Conservation (phyloP, 495 filamentous ascomycete genomes). For the Penicillium malachiteum region DNA sequence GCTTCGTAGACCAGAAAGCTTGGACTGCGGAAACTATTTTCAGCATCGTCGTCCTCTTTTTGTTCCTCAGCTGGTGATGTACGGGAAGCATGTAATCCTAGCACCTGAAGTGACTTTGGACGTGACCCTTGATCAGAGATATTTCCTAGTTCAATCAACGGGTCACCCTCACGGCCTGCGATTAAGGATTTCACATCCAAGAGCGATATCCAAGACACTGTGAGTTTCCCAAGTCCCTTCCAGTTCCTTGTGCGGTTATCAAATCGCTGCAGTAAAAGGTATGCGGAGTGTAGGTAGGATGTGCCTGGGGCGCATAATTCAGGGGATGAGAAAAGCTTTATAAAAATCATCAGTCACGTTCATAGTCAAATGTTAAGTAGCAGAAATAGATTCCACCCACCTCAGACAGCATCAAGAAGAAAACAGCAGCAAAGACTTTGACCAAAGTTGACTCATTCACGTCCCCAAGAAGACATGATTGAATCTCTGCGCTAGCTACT, state of each 20-base stretch:
- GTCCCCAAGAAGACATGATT: slow-evolving; percentile 31
- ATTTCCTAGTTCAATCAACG: slow-evolving; percentile 33
- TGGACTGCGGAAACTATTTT: slow-evolving; percentile 28
- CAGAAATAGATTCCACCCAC: slow-evolving; percentile 24
- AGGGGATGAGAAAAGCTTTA: slow-evolving; percentile 30
- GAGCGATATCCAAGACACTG: slow-evolving; percentile 38
- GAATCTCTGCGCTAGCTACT: slow-evolving; percentile 35
- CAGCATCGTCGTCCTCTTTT: slow-evolving; percentile 13
- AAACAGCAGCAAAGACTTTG: slow-evolving; percentile 30
- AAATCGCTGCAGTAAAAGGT: slow-evolving; percentile 37
- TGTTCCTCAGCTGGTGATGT: slow-evolving; percentile 2
- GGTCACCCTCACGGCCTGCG: slow-evolving; percentile 42
- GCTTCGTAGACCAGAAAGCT: slow-evolving; percentile 35
- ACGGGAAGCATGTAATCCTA: not conserved
- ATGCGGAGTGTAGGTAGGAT: slow-evolving; percentile 37
- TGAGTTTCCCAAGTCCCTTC: slow-evolving; percentile 30
- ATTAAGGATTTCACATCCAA: slow-evolving; percentile 44
- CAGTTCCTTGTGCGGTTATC: slow-evolving; percentile 27
- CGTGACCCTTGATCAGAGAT: slow-evolving; percentile 11
- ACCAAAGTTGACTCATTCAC: slow-evolving; percentile 26
- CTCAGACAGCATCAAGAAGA: slow-evolving; percentile 43
- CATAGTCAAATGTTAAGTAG: not conserved
- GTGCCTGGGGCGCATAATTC: slow-evolving; percentile 31
- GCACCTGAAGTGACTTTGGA: not conserved
- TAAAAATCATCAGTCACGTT: not conserved